Evolutionary conservation across 129 eudicot genomes (phyloP).

Genomic region (Chrysanthemum lavandulifolium): DNA sequence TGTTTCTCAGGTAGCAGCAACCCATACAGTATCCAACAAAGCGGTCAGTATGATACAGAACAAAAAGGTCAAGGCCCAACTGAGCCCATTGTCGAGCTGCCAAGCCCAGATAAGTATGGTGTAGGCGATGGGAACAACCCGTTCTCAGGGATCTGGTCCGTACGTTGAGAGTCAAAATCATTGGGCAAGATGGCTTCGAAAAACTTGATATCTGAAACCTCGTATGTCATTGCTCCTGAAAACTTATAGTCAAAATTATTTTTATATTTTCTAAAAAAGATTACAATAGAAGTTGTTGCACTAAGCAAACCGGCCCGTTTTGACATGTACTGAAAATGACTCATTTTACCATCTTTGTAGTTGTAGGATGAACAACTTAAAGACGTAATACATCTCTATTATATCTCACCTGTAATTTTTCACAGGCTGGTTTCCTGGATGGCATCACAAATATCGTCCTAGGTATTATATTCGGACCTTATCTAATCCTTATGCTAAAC

Average conservation of each 20-base stretch:
- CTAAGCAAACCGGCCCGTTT: background rate
- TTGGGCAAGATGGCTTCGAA: conserved; percentile 83
- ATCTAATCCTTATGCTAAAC: too few relatives aligned
- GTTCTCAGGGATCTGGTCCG: conserved; percentile 81
- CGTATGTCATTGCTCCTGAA: conserved; percentile 42
- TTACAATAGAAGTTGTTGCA: background rate
- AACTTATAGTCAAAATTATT: too few relatives aligned
- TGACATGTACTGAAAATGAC: background rate
- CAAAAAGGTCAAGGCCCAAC: conserved; percentile 38
- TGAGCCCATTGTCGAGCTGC: conserved; percentile 63
- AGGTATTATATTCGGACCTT: conserved; percentile 47
- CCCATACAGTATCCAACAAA: conserved; percentile 35
- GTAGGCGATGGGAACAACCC: conserved; percentile 47
- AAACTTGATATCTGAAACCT: conserved; percentile 88
- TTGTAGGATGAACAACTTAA: conserved; percentile 8
- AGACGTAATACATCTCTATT: conserved; percentile 5
- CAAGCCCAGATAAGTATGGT: conserved; percentile 58
- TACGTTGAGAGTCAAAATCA: conserved; percentile 77
- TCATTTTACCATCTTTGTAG: background rate
- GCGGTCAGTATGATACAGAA: conserved; percentile 44
- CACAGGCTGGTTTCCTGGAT: conserved; percentile 98
- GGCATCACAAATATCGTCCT: conserved; percentile 87
- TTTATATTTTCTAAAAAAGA: background rate
- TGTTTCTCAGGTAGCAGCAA: conserved; percentile 48
- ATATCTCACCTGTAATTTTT: conserved; percentile 2